A percentile compares a stretch with the other conserved stretches of the same genome.
Conservation (phyloP, 768 basidiomycete genomes). For the Chiua virens region DNA sequence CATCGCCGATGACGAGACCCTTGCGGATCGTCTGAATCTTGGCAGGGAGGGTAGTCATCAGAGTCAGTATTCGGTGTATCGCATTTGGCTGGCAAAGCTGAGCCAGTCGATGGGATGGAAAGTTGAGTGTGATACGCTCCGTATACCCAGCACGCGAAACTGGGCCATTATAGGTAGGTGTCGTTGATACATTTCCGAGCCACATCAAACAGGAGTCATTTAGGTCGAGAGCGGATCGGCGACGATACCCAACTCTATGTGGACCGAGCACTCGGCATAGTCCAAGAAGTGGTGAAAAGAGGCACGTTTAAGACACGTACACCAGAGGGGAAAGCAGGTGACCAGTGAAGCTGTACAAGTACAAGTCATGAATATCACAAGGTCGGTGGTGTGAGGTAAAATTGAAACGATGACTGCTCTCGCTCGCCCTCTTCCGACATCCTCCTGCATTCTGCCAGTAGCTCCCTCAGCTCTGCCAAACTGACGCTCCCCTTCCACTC, state of each 20-base stretch:
- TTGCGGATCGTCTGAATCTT: constrained; percentile 50
- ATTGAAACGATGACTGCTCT: constrained; percentile 26
- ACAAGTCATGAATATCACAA: not conserved
- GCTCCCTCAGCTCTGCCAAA: constrained; percentile 48
- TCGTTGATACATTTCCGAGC: not conserved
- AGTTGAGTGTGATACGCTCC: constrained; percentile 79
- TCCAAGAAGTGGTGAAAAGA: constrained; percentile 54
- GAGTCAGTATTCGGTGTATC: constrained; percentile 78
- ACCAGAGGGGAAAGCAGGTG: constrained; percentile 64
- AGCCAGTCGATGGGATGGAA: constrained; percentile 80
- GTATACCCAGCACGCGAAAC: constrained; percentile 92
- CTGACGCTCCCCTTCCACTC: constrained; percentile 25
- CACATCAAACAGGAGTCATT: not conserved
- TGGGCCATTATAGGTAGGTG: constrained; percentile 86
- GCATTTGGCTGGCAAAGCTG: constrained; percentile 81
- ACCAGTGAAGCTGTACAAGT: constrained; percentile 14
- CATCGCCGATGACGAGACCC: constrained; percentile 25
- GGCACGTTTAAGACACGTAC: constrained; percentile 72
- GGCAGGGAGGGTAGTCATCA: constrained; percentile 60
- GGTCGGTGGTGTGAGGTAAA: constrained; percentile 9
- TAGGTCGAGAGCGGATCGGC: constrained; percentile 29
- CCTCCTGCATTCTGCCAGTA: constrained; percentile 56
- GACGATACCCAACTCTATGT: constrained; percentile 8
- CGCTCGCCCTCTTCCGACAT: constrained; percentile 38
- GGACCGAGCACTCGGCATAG: constrained; percentile 50